Percentiles rank a stretch among this genome's conserved stretches.
Evolutionary conservation across 1,284 basidiomycete genomes (phyloP).

Genomic region (Naganishia liquefaciens): DNA sequence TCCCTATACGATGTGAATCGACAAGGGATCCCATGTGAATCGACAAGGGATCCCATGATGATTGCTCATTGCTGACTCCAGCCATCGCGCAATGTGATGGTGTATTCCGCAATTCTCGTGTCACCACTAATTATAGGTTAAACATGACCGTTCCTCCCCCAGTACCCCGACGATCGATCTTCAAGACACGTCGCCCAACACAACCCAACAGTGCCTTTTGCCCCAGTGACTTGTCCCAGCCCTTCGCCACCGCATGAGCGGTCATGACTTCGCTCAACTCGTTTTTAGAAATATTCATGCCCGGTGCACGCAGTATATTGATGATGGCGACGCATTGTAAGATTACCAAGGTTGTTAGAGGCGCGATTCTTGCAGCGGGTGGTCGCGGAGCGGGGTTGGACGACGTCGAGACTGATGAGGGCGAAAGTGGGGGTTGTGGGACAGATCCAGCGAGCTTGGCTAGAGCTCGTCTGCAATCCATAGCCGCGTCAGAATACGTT

Average conservation of each 20-base stretch:
- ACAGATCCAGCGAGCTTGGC: conserved; percentile 40
- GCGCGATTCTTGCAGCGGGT: conserved; percentile 23
- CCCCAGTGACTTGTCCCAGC: conserved; percentile 41
- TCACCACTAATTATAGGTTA: conserved; percentile 24
- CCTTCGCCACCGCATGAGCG: conserved; percentile 39
- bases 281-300: conserved; percentile 36
- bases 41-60: no score
- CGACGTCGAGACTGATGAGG: conserved; percentile 39
- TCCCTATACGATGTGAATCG: no score
- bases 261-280: conserved; percentile 43
- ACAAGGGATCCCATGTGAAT: no score
- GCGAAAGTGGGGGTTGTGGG: conserved; percentile 41
- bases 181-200: conserved; percentile 43
- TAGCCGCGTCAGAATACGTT: not conserved
- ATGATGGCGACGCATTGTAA: conserved; percentile 44
- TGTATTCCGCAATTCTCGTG: no score
- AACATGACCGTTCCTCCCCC: conserved; percentile 42
- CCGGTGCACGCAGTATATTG: conserved; percentile 38
- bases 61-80: no score
- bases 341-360: conserved; percentile 43
- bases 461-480: conserved; percentile 40
- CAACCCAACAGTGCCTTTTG: conserved; percentile 44
- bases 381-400: conserved; percentile 16
- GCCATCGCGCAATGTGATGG: no score
- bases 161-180: conserved; percentile 45